A percentile compares a stretch with the other conserved stretches of the same genome.
Evolutionary conservation across 140 eudicot species (phyloP).

Genomic region (Bidens hawaiensis): DNA sequence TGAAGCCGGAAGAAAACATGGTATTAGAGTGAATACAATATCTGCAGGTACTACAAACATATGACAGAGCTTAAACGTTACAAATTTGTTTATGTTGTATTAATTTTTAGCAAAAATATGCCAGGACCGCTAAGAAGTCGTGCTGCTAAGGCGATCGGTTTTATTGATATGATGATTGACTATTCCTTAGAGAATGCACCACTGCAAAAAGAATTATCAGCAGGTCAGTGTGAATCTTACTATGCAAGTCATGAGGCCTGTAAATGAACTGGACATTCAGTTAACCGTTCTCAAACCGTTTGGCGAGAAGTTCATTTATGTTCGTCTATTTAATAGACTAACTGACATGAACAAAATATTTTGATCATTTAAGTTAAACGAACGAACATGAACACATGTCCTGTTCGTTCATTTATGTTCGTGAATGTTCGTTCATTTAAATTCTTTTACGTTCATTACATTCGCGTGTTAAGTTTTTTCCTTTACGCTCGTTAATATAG

Average conservation of each 20-base stretch:
- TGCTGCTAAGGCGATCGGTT: slow-evolving; percentile 17
- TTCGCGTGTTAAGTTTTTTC: too few species aligned
- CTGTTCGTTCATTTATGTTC: too few species aligned
- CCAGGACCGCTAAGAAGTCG: slow-evolving; percentile 21
- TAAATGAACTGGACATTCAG: too few species aligned
- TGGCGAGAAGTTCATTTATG: too few species aligned
- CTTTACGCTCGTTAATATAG: too few species aligned
- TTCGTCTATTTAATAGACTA: too few species aligned
- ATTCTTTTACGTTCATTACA: too few species aligned
- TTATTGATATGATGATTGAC: slow-evolving; percentile 12
- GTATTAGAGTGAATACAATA: slow-evolving; percentile 79
- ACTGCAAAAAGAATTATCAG: slow-evolving; percentile 4
- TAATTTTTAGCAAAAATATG: not conserved
- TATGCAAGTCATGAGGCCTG: not conserved
- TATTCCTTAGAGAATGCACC: slow-evolving; percentile 14
- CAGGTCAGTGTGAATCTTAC: slow-evolving; percentile 12
- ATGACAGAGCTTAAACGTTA: not conserved
- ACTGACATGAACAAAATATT: too few species aligned
- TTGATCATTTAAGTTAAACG: too few species aligned
- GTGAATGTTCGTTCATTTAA: too few species aligned
- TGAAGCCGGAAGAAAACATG: slow-evolving; percentile 84
- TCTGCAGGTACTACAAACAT: slow-evolving; percentile 62
- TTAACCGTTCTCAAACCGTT: too few species aligned
- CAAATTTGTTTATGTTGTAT: not conserved
- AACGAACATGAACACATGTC: too few species aligned